Base-by-base conservation (phyloP, 2,329 filamentous ascomycete species). In the Hirsutella thompsonii region DNA sequence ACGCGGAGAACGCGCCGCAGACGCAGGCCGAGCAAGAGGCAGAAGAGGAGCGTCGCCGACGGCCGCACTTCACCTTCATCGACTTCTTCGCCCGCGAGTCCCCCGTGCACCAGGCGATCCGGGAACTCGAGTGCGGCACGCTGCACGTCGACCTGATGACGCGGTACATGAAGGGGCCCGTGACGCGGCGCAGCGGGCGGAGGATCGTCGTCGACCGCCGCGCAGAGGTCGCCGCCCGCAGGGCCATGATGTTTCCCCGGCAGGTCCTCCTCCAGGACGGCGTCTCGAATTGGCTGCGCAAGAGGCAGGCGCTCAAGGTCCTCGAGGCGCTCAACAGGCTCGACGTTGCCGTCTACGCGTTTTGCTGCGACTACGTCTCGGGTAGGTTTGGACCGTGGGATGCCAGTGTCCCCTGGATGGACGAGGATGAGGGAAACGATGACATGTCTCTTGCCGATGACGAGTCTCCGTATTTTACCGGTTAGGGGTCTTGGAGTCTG, bases 81-180 rank as follows among this genome's bases (percentile, higher is more conserved):
- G 43, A 58, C 42, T 63, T 67, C 46, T 61, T 69, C 45, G 23
- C 45, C 4, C 23, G 42, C 8, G 35, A 42, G 0, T 56, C 58
- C 2, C 46, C 42, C 14, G 54, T 66, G 11, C 45, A 58, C 13
- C 16, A 46, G 1, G 56, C 58, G 4, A 50, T 69, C 20, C 45
- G 48, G 16, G 36, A 44, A 0, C 44, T 69, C 5, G 54, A 57
- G 10, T 58, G 60, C 41, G 60, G 61, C 43, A 55, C 52, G 41
- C 44, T 70, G 14, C 46, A 46, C 8, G 43, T 70, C 40, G 43
- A 61, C 3, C 54, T 67, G n/a, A 48, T 51, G 34, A 55, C 51
- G 29, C 38, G 23, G 4, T 40, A 50, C 37, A 39, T 39, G 38
- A 30, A 13, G 1, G 44, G 19, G 14, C 18, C 26, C 4, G 20